A percentile compares a stretch with the other conserved stretches of the same genome.
Evolutionary conservation across 73 alveolate species (phyloP).

Genomic region (Paramecium caudatum): DNA sequence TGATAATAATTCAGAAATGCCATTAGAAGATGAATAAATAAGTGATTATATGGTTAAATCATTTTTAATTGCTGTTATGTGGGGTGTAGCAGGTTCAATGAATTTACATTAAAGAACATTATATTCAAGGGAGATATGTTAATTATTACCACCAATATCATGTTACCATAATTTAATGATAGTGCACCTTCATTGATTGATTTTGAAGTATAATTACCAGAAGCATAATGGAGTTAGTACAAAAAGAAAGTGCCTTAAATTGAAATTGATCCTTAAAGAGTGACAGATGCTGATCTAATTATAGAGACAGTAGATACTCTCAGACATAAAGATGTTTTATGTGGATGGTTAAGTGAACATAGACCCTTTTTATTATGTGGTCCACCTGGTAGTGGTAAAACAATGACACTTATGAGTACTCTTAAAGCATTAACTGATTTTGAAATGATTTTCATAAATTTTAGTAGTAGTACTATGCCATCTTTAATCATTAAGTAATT

Average conservation of each 20-base stretch:
- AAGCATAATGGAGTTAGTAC: slow-evolving; percentile 97
- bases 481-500: slow-evolving; percentile 96
- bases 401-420: slow-evolving; percentile 99
- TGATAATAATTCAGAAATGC: slow-evolving; percentile 97
- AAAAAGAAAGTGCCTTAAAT: slow-evolving; percentile 97
- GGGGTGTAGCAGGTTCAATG: slow-evolving; percentile 99
- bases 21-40: slow-evolving; percentile 86
- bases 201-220: slow-evolving; percentile 96
- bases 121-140: slow-evolving; percentile 84
- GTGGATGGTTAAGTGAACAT: slow-evolving; percentile 99
- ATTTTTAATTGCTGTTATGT: slow-evolving; percentile 86
- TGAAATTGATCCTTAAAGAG: slow-evolving; percentile 94
- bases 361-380: slow-evolving; percentile 99
- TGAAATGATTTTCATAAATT: slow-evolving; percentile 98
- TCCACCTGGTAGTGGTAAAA: slow-evolving; percentile 99
- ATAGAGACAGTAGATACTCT: slow-evolving; percentile 99
- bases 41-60: slow-evolving; percentile 90
- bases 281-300: slow-evolving; percentile 98
- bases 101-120: slow-evolving; percentile 89
- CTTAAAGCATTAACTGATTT: slow-evolving; percentile 97
- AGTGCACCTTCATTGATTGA: slow-evolving; percentile 86
- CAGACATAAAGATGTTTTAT: slow-evolving; percentile 97
- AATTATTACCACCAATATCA: slow-evolving; percentile 73
- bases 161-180: slow-evolving; percentile 51
- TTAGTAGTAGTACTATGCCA: slow-evolving; percentile 98